Percentiles rank a stretch among this genome's conserved stretches.
phyloP scores from a whole-genome alignment of 202 grass and related monocot genomes.

The Carex arenaria region DNA sequence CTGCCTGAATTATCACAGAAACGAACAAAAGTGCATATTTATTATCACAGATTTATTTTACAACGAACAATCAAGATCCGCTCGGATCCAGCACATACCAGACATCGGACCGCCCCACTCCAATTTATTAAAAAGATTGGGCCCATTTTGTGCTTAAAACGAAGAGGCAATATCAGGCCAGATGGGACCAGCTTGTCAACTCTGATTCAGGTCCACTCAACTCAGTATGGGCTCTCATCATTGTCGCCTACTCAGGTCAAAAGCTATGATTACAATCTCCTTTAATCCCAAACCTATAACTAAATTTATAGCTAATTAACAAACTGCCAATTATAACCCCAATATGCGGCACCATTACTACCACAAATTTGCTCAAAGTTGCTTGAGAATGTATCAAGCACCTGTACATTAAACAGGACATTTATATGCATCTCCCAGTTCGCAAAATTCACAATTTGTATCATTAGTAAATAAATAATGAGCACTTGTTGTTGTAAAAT shows the following conservation, averaged over 20 bases:
- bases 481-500: not conserved
- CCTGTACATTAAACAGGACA: too few species aligned
- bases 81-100: too few species aligned
- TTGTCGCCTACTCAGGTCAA: not conserved
- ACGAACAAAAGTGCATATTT: not conserved
- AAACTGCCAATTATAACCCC: not conserved
- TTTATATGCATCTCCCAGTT: not conserved
- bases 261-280: not conserved
- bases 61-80: not conserved
- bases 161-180: not conserved
- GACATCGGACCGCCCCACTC: too few species aligned
- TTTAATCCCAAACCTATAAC: not conserved
- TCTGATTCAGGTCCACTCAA: not conserved
- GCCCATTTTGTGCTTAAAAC: not conserved
- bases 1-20: not conserved
- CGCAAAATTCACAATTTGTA: not conserved
- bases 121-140: not conserved
- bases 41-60: not conserved
- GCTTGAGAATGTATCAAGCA: not conserved
- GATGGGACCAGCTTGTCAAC: not conserved
- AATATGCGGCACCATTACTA: not conserved
- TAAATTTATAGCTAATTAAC: not conserved
- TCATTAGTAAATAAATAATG: not conserved
- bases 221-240: conserved; percentile 6
- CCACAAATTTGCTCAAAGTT: not conserved